These are phyloP conservation scores for Pseudogymnoascus sp. DNA, from an alignment of 2,329 filamentous ascomycete genomes.

Conservation along the genomic window DNA sequence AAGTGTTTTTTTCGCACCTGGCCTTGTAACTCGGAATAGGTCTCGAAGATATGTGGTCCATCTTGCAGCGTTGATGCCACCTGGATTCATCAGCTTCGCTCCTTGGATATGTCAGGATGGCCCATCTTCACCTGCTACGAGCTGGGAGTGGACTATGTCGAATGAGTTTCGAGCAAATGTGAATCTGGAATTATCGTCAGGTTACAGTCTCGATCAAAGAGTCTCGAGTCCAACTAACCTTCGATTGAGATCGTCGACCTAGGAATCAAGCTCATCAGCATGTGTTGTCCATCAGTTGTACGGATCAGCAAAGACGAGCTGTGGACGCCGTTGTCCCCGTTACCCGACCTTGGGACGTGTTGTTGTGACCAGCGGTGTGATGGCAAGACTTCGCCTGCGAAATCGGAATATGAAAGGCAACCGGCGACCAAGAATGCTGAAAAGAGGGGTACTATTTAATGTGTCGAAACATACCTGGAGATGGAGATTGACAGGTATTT, in stretches of 20 bases:
- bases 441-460: not conserved
- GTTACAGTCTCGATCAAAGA: not conserved
- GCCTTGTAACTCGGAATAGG: slow-evolving; percentile 61
- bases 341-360: not conserved
- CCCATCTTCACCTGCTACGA: slow-evolving; percentile 41
- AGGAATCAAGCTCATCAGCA: not conserved
- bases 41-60: slow-evolving; percentile 73
- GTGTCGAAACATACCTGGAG: slow-evolving; percentile 42
- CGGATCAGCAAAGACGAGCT: not conserved
- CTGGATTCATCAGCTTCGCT: slow-evolving; percentile 21
- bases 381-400: not conserved
- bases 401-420: not conserved
- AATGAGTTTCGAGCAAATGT: slow-evolving; percentile 65
- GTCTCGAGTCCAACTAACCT: slow-evolving; percentile 33
- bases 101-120: not conserved
- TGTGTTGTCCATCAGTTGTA: slow-evolving; percentile 8
- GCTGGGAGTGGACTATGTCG: slow-evolving; percentile 73
- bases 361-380: not conserved
- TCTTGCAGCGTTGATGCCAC: slow-evolving; percentile 61
- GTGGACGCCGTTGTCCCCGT: not conserved
- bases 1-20: slow-evolving; percentile 29
- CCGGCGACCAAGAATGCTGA: not conserved
- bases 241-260: slow-evolving; percentile 63
- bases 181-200: slow-evolving; percentile 36
- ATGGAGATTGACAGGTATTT: slow-evolving; percentile 56